Conservation (phyloP, 805 yeast genomes). For the Suhomyces pyralidae region DNA sequence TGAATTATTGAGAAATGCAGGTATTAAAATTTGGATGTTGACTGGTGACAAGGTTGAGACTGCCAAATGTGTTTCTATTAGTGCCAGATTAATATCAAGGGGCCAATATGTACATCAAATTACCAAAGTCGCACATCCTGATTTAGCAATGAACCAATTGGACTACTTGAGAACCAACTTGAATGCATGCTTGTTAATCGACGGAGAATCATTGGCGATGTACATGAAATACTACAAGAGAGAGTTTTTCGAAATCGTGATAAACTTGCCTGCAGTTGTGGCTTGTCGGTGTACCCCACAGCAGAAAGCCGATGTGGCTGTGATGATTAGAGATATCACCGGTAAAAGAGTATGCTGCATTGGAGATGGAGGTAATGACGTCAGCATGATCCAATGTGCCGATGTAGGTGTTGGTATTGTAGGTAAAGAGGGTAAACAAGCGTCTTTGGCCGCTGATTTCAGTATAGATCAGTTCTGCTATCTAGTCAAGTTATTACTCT, state of each 20-base stretch:
- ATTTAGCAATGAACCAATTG: conserved; percentile 67
- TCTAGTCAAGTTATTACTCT: conserved; percentile 76
- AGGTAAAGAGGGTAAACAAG: conserved; percentile 98
- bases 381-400: conserved; percentile 97
- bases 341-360: conserved; percentile 93
- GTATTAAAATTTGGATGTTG: conserved; percentile 97
- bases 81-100: conserved; percentile 86
- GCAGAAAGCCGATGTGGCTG: conserved; percentile 94
- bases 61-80: conserved; percentile 95
- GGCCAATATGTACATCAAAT: conserved; percentile 92
- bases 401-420: conserved; percentile 99
- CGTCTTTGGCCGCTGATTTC: conserved; percentile 95
- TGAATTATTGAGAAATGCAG: conserved; percentile 92
- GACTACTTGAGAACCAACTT: conserved; percentile 65
- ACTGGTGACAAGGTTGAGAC: conserved; percentile 99
- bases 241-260: conserved; percentile 76
- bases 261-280: conserved; percentile 85
- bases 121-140: conserved; percentile 61
- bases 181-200: conserved; percentile 79
- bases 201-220: conserved; percentile 84
- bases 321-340: conserved; percentile 70
- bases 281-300: conserved; percentile 99
- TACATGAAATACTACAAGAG: conserved; percentile 60
- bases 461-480: conserved; percentile 90
- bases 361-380: conserved; percentile 99